Evolutionary conservation across 257 asterid genomes (phyloP).

Genomic region (Fraxinus excelsior): DNA sequence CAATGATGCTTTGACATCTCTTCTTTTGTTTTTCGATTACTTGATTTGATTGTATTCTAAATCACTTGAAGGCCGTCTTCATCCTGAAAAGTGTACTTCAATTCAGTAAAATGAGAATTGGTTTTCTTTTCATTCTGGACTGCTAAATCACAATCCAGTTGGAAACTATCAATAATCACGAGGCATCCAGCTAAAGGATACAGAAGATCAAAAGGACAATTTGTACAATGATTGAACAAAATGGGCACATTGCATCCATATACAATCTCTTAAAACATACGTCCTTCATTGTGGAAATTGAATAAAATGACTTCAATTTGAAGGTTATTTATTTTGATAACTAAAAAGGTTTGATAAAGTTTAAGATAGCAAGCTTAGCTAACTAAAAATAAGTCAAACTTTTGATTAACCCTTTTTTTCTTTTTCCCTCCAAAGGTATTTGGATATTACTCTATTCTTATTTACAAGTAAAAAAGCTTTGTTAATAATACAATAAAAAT

Average conservation of each 20-base stretch:
- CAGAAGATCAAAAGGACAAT: not conserved
- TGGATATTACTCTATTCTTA: not conserved
- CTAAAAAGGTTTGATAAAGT: not conserved
- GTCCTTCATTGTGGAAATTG: not conserved
- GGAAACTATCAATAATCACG: not conserved
- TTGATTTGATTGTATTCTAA: constrained; percentile 19
- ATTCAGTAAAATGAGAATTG: not conserved
- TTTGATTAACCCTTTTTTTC: not conserved
- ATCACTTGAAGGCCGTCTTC: constrained; percentile 25
- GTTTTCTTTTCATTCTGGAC: not conserved
- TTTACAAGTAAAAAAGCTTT: not conserved
- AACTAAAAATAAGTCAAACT: not conserved
- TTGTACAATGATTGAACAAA: not conserved
- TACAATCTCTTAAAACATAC: not conserved
- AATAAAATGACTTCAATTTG: not conserved
- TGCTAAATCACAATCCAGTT: not conserved
- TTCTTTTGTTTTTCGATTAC: constrained; percentile 29
- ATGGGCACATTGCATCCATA: not conserved
- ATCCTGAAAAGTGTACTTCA: constrained; percentile 7
- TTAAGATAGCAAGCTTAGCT: not conserved
- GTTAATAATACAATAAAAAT: no score
- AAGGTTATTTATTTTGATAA: not conserved
- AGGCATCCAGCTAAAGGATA: not conserved
- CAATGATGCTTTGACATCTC: constrained; percentile 65
- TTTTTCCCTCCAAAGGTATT: not conserved